These are phyloP conservation scores for Pouteria campechiana DNA, from an alignment of 179 eudicot genomes.

Conservation along the genomic window DNA sequence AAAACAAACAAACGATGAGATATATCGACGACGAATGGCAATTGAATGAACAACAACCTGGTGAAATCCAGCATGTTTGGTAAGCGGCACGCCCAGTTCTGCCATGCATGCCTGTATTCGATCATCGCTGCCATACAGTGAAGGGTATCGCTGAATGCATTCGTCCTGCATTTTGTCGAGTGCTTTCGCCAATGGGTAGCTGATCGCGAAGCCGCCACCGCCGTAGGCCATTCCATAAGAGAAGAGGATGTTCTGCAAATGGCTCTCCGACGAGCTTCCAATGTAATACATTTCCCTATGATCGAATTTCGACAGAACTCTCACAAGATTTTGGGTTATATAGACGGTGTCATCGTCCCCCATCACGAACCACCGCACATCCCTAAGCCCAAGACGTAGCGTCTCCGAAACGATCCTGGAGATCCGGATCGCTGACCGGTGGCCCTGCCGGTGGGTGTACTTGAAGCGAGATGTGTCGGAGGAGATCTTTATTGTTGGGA, in stretches of 20 bases:
- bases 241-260: conserved; percentile 67
- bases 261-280: conserved; percentile 71
- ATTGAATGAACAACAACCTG: conserved; percentile 33
- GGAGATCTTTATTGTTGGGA: conserved; percentile 54
- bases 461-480: conserved; percentile 38
- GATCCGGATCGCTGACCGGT: conserved; percentile 71
- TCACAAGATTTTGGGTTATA: conserved; percentile 60
- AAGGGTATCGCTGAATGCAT: conserved; percentile 75
- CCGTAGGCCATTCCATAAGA: conserved; percentile 89
- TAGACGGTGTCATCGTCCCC: conserved; percentile 94
- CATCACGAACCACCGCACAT: conserved; percentile 77
- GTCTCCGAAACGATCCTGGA: conserved; percentile 81
- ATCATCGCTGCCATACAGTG: conserved; percentile 76
- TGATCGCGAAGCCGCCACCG: conserved; percentile 86
- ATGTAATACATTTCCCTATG: conserved; percentile 59
- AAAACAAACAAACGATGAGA: neutral
- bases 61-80: conserved; percentile 79
- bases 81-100: conserved; percentile 86
- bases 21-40: neutral
- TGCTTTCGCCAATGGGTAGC: conserved; percentile 68
- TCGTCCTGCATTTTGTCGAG: conserved; percentile 68
- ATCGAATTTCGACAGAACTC: conserved; percentile 65
- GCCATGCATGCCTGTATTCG: conserved; percentile 94
- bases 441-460: conserved; percentile 53
- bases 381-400: conserved; percentile 33